phyloP scores from a whole-genome alignment of 352 stramenopile species.

The Pythium graminicola region DNA sequence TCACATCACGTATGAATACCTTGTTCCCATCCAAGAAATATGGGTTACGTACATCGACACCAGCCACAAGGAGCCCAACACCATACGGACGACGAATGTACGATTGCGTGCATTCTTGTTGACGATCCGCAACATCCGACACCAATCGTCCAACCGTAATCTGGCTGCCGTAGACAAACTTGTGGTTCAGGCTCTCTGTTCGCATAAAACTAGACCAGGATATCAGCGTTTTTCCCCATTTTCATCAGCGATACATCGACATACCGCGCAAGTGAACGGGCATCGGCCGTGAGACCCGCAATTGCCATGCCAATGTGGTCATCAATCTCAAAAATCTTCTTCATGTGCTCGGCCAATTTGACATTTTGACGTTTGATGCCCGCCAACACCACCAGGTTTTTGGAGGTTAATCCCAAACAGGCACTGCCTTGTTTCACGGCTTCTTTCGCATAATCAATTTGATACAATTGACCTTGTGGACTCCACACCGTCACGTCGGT shows the following conservation, averaged over 20 bases:
- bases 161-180: constrained; percentile 97
- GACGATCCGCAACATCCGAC: constrained; percentile 95
- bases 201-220: constrained; percentile 82
- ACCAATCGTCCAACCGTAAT: constrained; percentile 94
- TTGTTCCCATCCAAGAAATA: too few relatives aligned
- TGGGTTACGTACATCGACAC: constrained; percentile 54
- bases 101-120: constrained; percentile 98
- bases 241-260: not conserved
- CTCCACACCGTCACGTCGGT: constrained; percentile 99
- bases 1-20: too few relatives aligned
- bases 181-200: constrained; percentile 99
- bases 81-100: constrained; percentile 98
- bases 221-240: not conserved
- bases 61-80: constrained; percentile 95
- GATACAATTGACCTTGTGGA: constrained; percentile 97
- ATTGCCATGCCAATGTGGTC: constrained; percentile 98
- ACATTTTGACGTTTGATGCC: constrained; percentile 81
- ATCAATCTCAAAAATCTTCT: constrained; percentile 99
- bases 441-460: constrained; percentile 97
- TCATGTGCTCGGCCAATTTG: constrained; percentile 94
- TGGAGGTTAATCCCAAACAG: constrained; percentile 93
- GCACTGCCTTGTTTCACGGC: constrained; percentile 95
- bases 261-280: constrained; percentile 87
- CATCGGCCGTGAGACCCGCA: constrained; percentile 96
- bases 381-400: constrained; percentile 91